Base-by-base conservation (phyloP, 176 grass and related monocot genomes). In the Oryza rufipogon region DNA sequence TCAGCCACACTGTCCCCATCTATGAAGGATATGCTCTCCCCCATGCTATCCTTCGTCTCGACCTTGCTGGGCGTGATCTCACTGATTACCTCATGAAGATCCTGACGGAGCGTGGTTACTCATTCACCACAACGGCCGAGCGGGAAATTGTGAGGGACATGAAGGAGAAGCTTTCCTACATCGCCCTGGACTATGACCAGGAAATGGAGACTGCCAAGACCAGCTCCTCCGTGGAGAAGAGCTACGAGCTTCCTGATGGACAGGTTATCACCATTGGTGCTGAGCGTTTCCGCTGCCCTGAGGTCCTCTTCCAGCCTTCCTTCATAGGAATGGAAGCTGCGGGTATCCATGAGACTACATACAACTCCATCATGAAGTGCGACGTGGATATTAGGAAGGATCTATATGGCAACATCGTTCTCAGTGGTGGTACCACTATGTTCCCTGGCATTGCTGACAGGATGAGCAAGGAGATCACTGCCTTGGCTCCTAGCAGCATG, bases 321-420 rank as follows among this genome's bases (percentile, higher is more conserved):
- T 92, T 97, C 88, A 97, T 97, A 13, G 92, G 95, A 41, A 97
- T 97, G 95, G 95, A 97, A 94, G 95, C 95, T 90, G 95, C 92
- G 34, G 95, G 95, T 20, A 97, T 97, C 67, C 95, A 97, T 44
- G 92, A 97, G 95, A 97, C 92, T 2, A 97, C 95, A 69, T 97
- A 97, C 90, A 97, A 94, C 84, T 97, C 92, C 69, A 97, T 97
- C 86, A 97, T 97, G 95, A 97, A 97, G 92, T 97, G 95, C 48
- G 95, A 97, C 13, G 92, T 97, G 73, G 95, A 97, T 89, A 97
- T 97, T 76, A 94, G 95, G 90, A 97, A 97, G 90, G 95, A 97
- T 74, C 83, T 97, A 8, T 97, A 97, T 9, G 95, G 92, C 64
- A 97, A 97, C 88, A 94, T 97, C 32, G 95, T 97, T 66, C 90